Evolutionary conservation across 208 protist genomes (phyloP), one percentile per base, ranked within the genome.

Genomic region (Histomonas meleagridis): DNA sequence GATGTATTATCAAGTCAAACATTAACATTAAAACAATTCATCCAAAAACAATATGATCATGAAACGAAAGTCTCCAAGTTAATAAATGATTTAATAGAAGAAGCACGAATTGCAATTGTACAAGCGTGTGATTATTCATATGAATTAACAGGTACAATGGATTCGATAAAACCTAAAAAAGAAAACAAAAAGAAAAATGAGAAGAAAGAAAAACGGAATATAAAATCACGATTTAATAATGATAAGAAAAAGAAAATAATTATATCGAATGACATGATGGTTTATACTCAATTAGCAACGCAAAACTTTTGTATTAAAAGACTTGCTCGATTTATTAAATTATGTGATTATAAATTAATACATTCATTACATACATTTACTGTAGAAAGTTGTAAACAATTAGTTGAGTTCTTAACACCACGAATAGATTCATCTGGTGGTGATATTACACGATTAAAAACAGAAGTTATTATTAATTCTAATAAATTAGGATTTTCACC

Each of bases 291-390:
- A 86, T 46, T 86, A n/a, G 76, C 76, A 1, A 86, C 76, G 18
- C 76, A 86, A 49, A 86, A n/a, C n/a, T 86, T 86, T 55, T 86
- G 76, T 46, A 57, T 55, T 35, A 86, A 86, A n/a, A 32, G 76
- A 26, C 26, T 86, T 9, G 51, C 76, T 10, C 40, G 76, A 5
- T 86, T 86, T 55, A 86, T 86, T 16, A 51, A 46, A 38, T 40
- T 86, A 46, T 86, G 76, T 55, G 76, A 86, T 86, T 86, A 86
- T 38, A 86, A 57, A 46, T 28, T 86, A 16, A 86, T 86, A 38
- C 76, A 86, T 40, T 43, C 40, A 18, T 86, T 86, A 16, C 55
- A 86, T 38, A 23, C 21, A 38, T 86, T 86, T 55, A 46, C 55
- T 51, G 26, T 86, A 26, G 46, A 86, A 49, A 55, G 46, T 38